Evolutionary conservation across 2,329 filamentous ascomycete genomes (phyloP), one percentile per base, ranked within the genome.

Genomic region (Ophiostoma himal-ulmi): DNA sequence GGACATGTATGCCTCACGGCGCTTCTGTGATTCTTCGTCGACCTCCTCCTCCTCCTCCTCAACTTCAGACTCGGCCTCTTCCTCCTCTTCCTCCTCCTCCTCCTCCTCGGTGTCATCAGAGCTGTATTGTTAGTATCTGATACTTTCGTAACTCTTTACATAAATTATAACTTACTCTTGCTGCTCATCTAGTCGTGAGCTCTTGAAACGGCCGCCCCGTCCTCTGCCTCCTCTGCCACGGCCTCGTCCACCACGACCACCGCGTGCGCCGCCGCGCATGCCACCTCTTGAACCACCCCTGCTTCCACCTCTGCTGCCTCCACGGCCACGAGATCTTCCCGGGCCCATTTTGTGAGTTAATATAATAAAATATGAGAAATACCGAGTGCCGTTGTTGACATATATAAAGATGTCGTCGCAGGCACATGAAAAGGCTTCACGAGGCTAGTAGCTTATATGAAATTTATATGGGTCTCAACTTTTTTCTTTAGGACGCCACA

Each of bases 1-100:
- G 8, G 85, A 81, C 78, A 84, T 80, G 73, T 89, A 90, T 3
- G 88, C 83, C 39, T 72, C 66, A 30, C 69, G 70, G 17, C 68
- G 67, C 36, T 73, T 72, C 37, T 81, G 81, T n/a, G 82, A 82
- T 30, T 84, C 83, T 44, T 83, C 82, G 1, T 82, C 79, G 65
- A 83, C 76, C 2, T 85, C 83, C 8, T 83, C 81, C 10, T 83
- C 82, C 7, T 66, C 67, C 34, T 68, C 77, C 10, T 82, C 81
- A 10, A 83, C 82, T 6, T 69, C 66, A 5, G 70, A 64, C n/a
- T 69, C 66, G 7, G 17, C 30, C 22, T 71, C 70, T 8, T 71
- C 76, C 75, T 71, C 70, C 13, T 71, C 76, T 75, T 65, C 75
- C 76, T 57, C 67, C n/a, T 69, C 67, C 6, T 73, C 48, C 72